Base-by-base conservation (phyloP, 345 rosid genomes). In the Noccaea caerulescens region DNA sequence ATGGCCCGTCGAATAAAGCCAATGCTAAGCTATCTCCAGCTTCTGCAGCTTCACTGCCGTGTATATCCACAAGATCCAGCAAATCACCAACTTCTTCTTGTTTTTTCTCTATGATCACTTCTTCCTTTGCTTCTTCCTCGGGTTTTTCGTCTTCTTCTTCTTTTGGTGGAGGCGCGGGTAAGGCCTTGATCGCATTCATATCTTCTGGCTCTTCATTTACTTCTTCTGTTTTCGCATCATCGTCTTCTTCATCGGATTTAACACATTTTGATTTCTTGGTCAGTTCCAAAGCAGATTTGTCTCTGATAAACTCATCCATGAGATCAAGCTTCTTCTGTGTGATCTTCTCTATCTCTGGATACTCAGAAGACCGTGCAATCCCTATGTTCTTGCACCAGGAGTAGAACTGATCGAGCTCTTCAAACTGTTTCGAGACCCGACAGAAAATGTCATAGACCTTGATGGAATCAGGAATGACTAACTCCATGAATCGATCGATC, bases 271-370 rank as follows among this genome's bases (percentile, higher is more conserved):
- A 14, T 11, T 16, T 43, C 66, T 71, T 69, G 11, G 63, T 60
- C 18, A 78, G 80, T n/a, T 72, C 83, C 58, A 82, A 13, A 3
- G 83, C 81, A 13, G 86, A 72, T 67, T 88, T 91, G 62, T 93
- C 96, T 36, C 84, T 80, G 7, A 94, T 84, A 73, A 88, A 80
- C 58, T 94, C 96, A 23, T 94, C 93, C 89, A 94, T 85, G 11
- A 91, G 80, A 10, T 89, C 84, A 23, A 94, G 93, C 68, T 86
- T 94, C 79, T 86, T 94, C 18, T 75, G 88, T 6, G 96, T 82
- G 36, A 94, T 84, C 70, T 69, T 83, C 72, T 94, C 99, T 0
- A 86, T 69, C 65, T 94, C 93, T 0, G 96, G 99, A 63, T 87
- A 93, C 72, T 89, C 95, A 0, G 89, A 88, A 33, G 88, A 75